A percentile compares a stretch with the other conserved stretches of the same genome.
phyloP scores from a whole-genome alignment of 768 basidiomycete species.

The Chalciporus piperatus region DNA sequence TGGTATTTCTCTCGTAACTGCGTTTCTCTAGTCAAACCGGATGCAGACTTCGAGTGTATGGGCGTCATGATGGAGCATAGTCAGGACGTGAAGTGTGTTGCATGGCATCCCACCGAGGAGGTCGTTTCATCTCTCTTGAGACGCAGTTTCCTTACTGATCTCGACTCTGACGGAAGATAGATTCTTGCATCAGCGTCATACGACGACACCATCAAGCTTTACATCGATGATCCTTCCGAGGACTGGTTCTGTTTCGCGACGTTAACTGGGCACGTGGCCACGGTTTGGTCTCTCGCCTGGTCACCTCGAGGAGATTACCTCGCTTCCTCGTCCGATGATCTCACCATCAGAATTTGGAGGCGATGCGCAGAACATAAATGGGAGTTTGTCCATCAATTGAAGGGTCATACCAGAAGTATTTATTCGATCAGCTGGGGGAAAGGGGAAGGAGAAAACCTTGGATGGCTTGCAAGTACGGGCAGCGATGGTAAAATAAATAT shows the following conservation, averaged over 20 bases:
- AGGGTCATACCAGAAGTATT: slow-evolving; percentile 71
- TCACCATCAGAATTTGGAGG: slow-evolving; percentile 83
- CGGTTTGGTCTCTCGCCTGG: slow-evolving; percentile 91
- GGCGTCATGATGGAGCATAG: slow-evolving; percentile 94
- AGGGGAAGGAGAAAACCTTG: slow-evolving; percentile 48
- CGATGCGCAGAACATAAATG: slow-evolving; percentile 59
- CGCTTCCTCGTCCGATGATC: slow-evolving; percentile 84
- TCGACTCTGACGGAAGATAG: slow-evolving; percentile 39
- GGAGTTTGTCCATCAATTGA: slow-evolving; percentile 57
- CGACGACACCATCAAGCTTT: slow-evolving; percentile 93
- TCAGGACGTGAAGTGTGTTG: slow-evolving; percentile 93
- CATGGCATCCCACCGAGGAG: slow-evolving; percentile 96
- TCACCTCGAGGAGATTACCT: slow-evolving; percentile 75
- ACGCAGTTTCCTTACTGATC: slow-evolving; percentile 6
- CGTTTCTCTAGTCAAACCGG: slow-evolving; percentile 66
- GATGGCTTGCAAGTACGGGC: slow-evolving; percentile 83
- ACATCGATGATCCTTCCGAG: slow-evolving; percentile 88
- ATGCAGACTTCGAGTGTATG: slow-evolving; percentile 92
- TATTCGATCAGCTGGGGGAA: slow-evolving; percentile 76
- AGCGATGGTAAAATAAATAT: slow-evolving; percentile 83
- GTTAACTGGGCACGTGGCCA: slow-evolving; percentile 76
- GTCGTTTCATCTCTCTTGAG: slow-evolving; percentile 38
- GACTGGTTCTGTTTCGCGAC: slow-evolving; percentile 92
- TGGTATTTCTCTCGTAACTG: slow-evolving; percentile 1
- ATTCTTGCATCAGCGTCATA: slow-evolving; percentile 96